These are phyloP conservation scores for Fusarium lyarnte DNA, from an alignment of 2,329 filamentous ascomycete species.

Conservation along the genomic window DNA sequence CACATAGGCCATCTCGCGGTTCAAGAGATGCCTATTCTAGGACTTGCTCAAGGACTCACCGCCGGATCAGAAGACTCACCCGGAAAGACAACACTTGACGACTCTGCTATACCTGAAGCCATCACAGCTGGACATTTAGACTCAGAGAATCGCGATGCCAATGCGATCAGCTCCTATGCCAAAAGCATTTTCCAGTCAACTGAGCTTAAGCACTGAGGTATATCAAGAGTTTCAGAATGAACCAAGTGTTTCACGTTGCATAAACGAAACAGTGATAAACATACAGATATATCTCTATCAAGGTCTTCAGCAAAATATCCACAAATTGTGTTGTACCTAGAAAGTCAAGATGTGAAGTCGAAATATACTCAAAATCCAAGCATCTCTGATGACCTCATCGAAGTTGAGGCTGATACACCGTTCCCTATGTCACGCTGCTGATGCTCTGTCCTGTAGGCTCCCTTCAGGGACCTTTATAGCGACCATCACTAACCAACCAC, in stretches of 20 bases:
- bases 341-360: conserved; percentile 1
- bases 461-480: conserved; percentile 5
- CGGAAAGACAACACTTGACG: background rate
- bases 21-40: background rate
- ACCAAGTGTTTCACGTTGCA: conserved; percentile 12
- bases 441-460: background rate
- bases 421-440: background rate
- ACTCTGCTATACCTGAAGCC: too few relatives aligned
- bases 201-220: background rate
- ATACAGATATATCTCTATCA: background rate
- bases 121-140: background rate
- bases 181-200: background rate
- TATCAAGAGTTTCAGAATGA: background rate
- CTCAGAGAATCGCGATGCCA: background rate
- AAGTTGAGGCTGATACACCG: conserved; percentile 28
- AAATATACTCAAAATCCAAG: conserved; percentile 22
- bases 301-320: background rate
- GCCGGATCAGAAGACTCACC: background rate
- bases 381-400: conserved; percentile 39
- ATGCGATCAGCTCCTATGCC: background rate
- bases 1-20: background rate
- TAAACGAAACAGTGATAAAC: background rate
- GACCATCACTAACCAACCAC: conserved; percentile 32
- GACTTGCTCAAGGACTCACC: conserved; percentile 18
- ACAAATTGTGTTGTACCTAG: background rate